Evolutionary conservation across 495 filamentous ascomycete species (phyloP), one percentile per base, ranked within the genome.

Genomic region (Neurospora sp.): DNA sequence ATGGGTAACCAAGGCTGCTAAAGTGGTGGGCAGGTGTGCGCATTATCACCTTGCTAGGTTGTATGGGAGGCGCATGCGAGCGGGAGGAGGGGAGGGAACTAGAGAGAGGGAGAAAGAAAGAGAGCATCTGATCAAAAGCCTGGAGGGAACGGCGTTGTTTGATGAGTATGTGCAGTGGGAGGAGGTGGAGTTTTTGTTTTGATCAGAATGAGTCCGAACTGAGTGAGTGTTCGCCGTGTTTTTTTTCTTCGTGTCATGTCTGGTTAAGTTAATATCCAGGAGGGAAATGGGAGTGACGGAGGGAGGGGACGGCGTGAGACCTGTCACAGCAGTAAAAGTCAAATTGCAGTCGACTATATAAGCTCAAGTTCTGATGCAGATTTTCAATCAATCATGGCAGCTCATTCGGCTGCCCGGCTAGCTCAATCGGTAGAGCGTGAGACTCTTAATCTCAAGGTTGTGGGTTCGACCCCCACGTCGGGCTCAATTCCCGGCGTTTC

Each of bases 371-470:
- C 45, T 3, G 9, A 1, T 0, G 0, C 9, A 10, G 3, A 20
- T 3, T 1, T 1, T 3, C 42, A 45, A 45, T 18, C 42, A 45
- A 45, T 20, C 42, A 45, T 20, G 42, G 42, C 42, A 35, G 31
- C 31, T 35, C 31, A 35, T 35, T 7, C 27, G 35, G 53, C 53
- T 61, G 53, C 53, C 27, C 53, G 77, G 87, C 86, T 90, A 89
- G 87, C 87, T 90, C 88, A 89, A 89, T 90, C 87, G 87, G 88
- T 88, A 89, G 88, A 89, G 88, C 88, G 88, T 89, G 85, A 88
- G 88, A 89, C 88, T 90, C 88, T 90, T 90, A 89, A 89, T 89
- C 87, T 88, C 85, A 89, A 89, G 87, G 87, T 85, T 88, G 87
- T 83, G 87, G 87, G 87, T 87, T 87, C 85, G 82, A 45, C 18